A percentile compares a stretch with the other conserved stretches of the same genome.
Evolutionary conservation across 768 basidiomycete genomes (phyloP).

Genomic region (Ramaria sp.): DNA sequence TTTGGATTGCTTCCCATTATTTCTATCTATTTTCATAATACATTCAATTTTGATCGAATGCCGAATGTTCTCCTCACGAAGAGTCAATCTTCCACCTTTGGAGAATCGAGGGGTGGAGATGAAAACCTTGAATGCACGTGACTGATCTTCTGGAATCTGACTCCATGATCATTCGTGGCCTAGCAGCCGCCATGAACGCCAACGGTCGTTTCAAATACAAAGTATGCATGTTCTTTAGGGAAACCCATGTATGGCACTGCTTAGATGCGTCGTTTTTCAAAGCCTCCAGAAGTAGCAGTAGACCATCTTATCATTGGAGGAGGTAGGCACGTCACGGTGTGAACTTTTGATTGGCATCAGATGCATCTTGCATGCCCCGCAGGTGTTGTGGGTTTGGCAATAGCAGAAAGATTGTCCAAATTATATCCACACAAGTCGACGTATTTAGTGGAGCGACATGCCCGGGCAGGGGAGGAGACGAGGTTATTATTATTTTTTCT

Average conservation of each 20-base stretch:
- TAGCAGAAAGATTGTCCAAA: slow-evolving; percentile 63
- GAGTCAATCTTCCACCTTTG: too few relatives aligned
- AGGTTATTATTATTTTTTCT: slow-evolving; percentile 36
- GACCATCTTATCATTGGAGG: slow-evolving; percentile 87
- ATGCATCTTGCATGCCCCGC: background rate
- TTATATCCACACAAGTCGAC: slow-evolving; percentile 59
- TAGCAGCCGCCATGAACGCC: slow-evolving; percentile 52
- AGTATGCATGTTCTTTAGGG: slow-evolving; percentile 22
- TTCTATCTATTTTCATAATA: too few relatives aligned
- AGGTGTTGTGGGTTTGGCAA: slow-evolving; percentile 81
- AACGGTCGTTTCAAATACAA: slow-evolving; percentile 50
- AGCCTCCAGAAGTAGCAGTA: slow-evolving; percentile 60
- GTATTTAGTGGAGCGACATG: slow-evolving; percentile 71
- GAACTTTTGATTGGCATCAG: background rate
- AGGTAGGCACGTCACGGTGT: slow-evolving; percentile 30
- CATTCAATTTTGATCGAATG: too few relatives aligned
- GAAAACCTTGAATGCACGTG: too few relatives aligned
- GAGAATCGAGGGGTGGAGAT: too few relatives aligned
- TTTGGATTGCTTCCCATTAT: too few relatives aligned
- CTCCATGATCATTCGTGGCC: slow-evolving; percentile 31
- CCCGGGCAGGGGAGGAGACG: slow-evolving; percentile 70
- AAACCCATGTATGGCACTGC: background rate
- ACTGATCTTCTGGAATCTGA: too few relatives aligned
- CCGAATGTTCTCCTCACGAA: too few relatives aligned
- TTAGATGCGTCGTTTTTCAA: slow-evolving; percentile 1